Conservation (phyloP, 352 stramenopile species). For the Globisporangium carolinianum region DNA sequence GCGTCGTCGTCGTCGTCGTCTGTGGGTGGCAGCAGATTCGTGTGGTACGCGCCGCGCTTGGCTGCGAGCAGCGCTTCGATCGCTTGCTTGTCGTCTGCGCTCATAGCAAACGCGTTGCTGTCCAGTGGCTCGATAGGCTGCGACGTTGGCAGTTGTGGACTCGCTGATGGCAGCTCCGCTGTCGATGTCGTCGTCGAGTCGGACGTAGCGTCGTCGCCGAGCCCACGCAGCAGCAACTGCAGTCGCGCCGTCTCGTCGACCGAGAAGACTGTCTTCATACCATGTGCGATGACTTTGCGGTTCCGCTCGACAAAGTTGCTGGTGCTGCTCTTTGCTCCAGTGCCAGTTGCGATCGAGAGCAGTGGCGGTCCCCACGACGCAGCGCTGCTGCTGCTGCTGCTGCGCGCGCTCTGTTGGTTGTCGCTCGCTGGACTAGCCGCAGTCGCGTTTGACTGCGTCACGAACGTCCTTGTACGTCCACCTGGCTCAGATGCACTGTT, state of each 20-base stretch:
- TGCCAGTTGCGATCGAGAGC: neutral
- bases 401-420: constrained; percentile 2
- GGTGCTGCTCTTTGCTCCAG: neutral
- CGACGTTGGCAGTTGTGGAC: neutral
- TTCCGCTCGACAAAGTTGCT: constrained; percentile 50
- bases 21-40: constrained; percentile 14
- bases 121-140: neutral
- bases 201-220: neutral
- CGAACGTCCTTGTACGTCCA: neutral
- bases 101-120: constrained; percentile 36
- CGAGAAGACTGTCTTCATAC: constrained; percentile 48
- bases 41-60: constrained; percentile 30
- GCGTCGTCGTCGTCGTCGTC: constrained; percentile 4
- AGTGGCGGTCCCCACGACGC: neutral
- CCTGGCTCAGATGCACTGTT: neutral
- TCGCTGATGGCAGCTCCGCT: constrained; percentile 1
- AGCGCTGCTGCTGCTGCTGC: constrained; percentile 4
- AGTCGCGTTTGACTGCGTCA: neutral
- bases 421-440: neutral
- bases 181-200: neutral
- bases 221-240: constrained; percentile 23
- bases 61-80: constrained; percentile 43
- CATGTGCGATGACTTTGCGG: constrained; percentile 36
- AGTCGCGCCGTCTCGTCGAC: constrained; percentile 45
- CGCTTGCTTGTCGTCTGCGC: constrained; percentile 22